Evolutionary conservation across 306 rosid genomes (phyloP).

Genomic region (Geum urbanum): DNA sequence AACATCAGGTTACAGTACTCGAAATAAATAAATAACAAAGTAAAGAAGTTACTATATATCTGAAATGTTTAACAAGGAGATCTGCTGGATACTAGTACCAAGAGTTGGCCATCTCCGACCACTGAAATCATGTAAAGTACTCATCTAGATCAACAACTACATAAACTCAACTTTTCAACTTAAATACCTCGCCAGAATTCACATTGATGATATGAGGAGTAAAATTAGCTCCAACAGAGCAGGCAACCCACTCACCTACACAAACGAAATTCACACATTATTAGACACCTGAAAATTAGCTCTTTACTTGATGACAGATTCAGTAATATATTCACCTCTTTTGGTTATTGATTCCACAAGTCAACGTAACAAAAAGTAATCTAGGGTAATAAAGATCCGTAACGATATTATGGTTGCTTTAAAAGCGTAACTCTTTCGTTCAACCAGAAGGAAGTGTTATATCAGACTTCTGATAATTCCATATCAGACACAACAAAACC

Average conservation of each 20-base stretch:
- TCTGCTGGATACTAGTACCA: slow-evolving; percentile 13
- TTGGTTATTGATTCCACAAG: not conserved
- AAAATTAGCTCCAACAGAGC: slow-evolving; percentile 88
- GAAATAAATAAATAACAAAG: slow-evolving; percentile 3
- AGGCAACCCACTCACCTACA: slow-evolving; percentile 84
- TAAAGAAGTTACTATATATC: not conserved
- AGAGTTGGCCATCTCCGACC: not conserved
- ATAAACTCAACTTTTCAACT: slow-evolving; percentile 11
- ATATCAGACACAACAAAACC: not conserved
- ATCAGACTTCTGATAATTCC: not conserved
- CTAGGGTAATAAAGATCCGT: not conserved
- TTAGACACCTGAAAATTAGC: slow-evolving; percentile 7
- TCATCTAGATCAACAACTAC: slow-evolving; percentile 10
- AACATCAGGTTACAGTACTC: slow-evolving; percentile 12
- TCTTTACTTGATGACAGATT: not conserved
- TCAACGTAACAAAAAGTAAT: not conserved
- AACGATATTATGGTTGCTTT: not conserved
- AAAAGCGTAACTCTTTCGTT: not conserved
- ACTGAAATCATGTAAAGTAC: slow-evolving; percentile 5
- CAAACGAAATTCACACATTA: slow-evolving; percentile 14
- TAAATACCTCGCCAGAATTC: slow-evolving; percentile 80
- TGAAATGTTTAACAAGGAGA: not conserved
- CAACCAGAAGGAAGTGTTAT: not conserved
- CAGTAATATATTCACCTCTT: not conserved
- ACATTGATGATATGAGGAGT: slow-evolving; percentile 93